Percentiles rank a stretch among this genome's conserved stretches.
Evolutionary conservation across 2,329 filamentous ascomycete species (phyloP).

Genomic region (Knoxdaviesia proteae): DNA sequence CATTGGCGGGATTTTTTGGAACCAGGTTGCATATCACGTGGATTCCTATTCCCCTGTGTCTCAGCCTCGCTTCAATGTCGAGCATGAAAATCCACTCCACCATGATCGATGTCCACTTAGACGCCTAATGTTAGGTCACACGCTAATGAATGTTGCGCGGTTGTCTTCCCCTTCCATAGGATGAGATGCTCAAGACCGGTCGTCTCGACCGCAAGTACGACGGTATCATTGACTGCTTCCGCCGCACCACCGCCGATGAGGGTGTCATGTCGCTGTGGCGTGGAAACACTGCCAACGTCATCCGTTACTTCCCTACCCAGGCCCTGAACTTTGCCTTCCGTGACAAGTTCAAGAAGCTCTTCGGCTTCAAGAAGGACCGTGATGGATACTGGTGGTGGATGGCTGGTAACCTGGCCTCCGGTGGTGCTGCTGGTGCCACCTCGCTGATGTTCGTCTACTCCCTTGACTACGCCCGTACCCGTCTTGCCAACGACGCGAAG

Average conservation of each 20-base stretch:
- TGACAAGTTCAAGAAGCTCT: constrained; percentile 99
- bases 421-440: constrained; percentile 99
- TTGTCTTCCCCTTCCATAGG: constrained; percentile 28
- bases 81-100: too few relatives aligned
- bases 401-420: constrained; percentile 97
- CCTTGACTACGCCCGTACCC: constrained; percentile 99
- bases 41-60: too few relatives aligned
- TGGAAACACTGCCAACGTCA: constrained; percentile 99
- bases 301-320: constrained; percentile 99
- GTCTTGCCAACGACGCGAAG: constrained; percentile 99
- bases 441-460: constrained; percentile 99
- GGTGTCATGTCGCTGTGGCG: constrained; percentile 93
- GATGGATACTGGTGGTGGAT: constrained; percentile 99
- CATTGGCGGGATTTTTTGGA: too few relatives aligned
- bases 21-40: too few relatives aligned
- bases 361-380: constrained; percentile 99
- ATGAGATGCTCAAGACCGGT: constrained; percentile 99
- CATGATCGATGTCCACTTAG: too few relatives aligned
- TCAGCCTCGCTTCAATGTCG: too few relatives aligned
- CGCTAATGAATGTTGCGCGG: too few relatives aligned
- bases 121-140: too few relatives aligned
- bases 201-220: constrained; percentile 95
- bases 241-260: constrained; percentile 72
- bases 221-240: constrained; percentile 91
- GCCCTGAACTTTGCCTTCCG: constrained; percentile 99